Evolutionary conservation across 108 stramenopile genomes (phyloP), one percentile per base, ranked within the genome.

Genomic region (Discostella stelligeroides): DNA sequence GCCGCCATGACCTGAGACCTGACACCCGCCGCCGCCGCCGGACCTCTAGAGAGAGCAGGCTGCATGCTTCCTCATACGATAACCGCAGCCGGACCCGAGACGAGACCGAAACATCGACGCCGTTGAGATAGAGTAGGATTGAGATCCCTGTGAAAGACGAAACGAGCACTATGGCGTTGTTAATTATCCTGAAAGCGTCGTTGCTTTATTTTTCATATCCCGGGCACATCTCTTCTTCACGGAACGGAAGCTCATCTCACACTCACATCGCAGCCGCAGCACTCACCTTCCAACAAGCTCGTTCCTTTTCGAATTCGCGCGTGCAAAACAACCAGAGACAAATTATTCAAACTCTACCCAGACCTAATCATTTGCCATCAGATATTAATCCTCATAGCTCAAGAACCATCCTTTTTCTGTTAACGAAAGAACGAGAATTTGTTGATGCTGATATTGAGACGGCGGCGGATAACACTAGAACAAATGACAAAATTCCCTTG

Each of bases 401-500:
- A 6, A 58, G 25, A 28, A 60, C 69, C 12, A 38, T 38, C 1
- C 58, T 50, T 59, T 70, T 70, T 23, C 15, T 70, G 5, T 57
- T 60, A 39, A 70, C 69, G 6, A 70, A 70, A 70, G 59, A 70
- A 40, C 69, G 69, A n/a, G 58, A 50, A 14, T 23, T 48, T 8
- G 38, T 30, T 30, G 59, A 17, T 21, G 38, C 21, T 29, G 48
- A 38, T n/a, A 28, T 45, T 14, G 43, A 15, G 9, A 56, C 29
- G 1, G 43, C 42, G 6, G 13, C 25, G 7, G 43, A 69, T 0
- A 47, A 27, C 46, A 43, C 39, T 7, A 46, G 42, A 53, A 53
- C n/a, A 11, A 48, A 58, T 66, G 55, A 25, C 11, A 68, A 43
- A 41, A 40, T 25, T 25, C 41, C 28, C 5, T 17, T 6, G 37